Evolutionary conservation across 1,139 yeast genomes (phyloP), one percentile per base, ranked within the genome.

Genomic region (Geotrichum bryndzae): DNA sequence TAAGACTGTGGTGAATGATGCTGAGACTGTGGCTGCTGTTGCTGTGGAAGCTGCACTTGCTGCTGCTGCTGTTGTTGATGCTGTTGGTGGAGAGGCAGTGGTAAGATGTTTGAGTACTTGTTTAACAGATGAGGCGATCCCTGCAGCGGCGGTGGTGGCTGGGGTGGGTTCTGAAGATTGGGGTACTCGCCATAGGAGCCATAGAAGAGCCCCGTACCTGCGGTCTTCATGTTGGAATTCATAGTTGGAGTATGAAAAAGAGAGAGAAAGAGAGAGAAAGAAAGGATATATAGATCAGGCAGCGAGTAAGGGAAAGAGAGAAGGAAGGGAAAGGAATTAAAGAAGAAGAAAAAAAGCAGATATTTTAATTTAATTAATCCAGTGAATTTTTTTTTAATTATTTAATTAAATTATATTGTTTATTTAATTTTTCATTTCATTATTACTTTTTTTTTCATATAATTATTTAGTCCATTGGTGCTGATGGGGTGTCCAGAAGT

Each of bases 31-130:
- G 51, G 57, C 15, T 59, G 60, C 27, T 59, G 60, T 22, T 53
- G 59, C 51, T 54, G 59, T 7, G 38, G 61, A 22, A 54, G 57
- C 18, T 59, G 63, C 3, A 59, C 55, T 33, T 48, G 58, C 6
- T 53, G 51, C 27, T 61, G 62, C 22, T 50, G 60, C 46, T 61
- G 61, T 29, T 58, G 60, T 25, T 61, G 62, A 48, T 41, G 61
- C 25, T 61, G 60, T 33, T 60, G 62, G 18, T 45, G 58, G 11
- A 27, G 56, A 35, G 23, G 56, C 56, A 29, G 57, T 23, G 23
- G 53, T 33, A 33, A 33, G 38, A 33, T 33, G 8, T 33, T 33
- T 2, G 38, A 33, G 38, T 33, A 33, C 38, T 33, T 33, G 38
- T 33, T 33, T 13, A 33, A 33, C 2, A 33, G 3, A 33, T 33